phyloP scores from a whole-genome alignment of 2,329 filamentous ascomycete genomes.

The Pseudopithomyces chartarum region DNA sequence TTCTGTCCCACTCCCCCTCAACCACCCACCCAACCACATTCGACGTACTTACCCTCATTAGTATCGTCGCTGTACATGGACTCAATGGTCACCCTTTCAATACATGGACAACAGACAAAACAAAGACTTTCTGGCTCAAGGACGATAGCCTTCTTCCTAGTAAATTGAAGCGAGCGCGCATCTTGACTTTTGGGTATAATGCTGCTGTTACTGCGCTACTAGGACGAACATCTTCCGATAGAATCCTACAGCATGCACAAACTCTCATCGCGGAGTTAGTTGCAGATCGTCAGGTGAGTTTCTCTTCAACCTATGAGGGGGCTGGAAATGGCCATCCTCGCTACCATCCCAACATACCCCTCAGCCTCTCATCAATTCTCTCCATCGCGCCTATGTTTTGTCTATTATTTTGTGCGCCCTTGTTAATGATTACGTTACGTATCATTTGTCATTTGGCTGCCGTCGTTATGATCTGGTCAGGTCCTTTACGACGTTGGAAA shows the following conservation, averaged over 20 bases:
- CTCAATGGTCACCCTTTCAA: slow-evolving; percentile 22
- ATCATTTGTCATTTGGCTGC: no score
- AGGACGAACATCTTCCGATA: slow-evolving; percentile 34
- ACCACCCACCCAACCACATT: not conserved
- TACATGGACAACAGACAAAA: slow-evolving; percentile 18
- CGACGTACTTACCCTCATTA: slow-evolving; percentile 1
- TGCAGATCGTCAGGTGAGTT: slow-evolving; percentile 37
- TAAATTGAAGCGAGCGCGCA: slow-evolving; percentile 16
- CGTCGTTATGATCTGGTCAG: no score
- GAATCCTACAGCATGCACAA: slow-evolving; percentile 44
- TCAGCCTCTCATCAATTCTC: no score
- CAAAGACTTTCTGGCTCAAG: slow-evolving; percentile 18
- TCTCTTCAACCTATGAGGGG: not conserved
- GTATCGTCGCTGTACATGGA: slow-evolving; percentile 22
- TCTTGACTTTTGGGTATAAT: slow-evolving; percentile 22
- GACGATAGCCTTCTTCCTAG: slow-evolving; percentile 17
- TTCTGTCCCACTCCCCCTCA: not conserved
- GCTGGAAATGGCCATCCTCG: no score
- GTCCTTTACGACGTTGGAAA: no score
- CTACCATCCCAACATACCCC: no score
- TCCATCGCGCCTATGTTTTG: no score
- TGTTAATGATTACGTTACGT: no score
- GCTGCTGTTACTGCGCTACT: slow-evolving; percentile 16
- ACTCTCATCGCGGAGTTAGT: slow-evolving; percentile 41
- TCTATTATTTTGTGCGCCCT: no score